Conservation (phyloP, 345 rosid species). For the Punica granatum region DNA sequence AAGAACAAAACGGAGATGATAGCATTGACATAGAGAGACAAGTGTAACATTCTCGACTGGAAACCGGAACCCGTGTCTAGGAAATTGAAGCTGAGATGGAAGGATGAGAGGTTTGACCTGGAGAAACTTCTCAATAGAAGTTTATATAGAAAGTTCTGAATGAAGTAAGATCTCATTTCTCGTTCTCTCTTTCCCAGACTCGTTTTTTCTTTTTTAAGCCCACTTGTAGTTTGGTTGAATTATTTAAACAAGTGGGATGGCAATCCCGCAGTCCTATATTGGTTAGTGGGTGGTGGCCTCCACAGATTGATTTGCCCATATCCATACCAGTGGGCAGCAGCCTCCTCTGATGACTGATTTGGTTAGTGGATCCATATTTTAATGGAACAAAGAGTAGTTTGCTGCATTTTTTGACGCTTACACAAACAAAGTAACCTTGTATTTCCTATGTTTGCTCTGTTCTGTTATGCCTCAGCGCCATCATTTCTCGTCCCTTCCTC, state of each 20-base stretch:
- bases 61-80: too few relatives aligned
- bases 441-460: background rate
- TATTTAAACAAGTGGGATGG: background rate
- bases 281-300: background rate
- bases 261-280: too few relatives aligned
- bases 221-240: background rate
- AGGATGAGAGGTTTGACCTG: background rate
- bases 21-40: background rate
- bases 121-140: background rate
- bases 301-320: background rate
- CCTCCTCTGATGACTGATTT: background rate
- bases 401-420: background rate
- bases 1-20: background rate
- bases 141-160: background rate
- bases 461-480: background rate
- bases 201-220: background rate
- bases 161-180: background rate
- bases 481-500: background rate
- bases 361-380: background rate
- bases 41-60: background rate
- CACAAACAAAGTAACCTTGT: background rate
- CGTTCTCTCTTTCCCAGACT: background rate
- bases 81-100: background rate
- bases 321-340: background rate
- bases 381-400: background rate